Base-by-base conservation (phyloP, 768 basidiomycete genomes). In the Lactifluus subvellereus region DNA sequence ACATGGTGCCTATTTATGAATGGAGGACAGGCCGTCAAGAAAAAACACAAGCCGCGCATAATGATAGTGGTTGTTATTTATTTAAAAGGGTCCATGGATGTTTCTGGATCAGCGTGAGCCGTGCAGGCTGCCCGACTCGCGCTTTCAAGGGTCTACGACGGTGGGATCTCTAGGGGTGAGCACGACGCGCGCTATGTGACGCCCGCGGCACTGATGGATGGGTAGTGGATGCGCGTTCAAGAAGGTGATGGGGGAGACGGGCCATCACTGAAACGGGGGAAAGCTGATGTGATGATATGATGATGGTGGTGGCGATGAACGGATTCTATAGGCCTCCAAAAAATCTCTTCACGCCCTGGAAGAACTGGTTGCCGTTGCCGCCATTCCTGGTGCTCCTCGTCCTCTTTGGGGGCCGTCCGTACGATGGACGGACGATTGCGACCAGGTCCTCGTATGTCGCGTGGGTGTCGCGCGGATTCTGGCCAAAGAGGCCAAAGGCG, bases 401-500 rank as follows among this genome's bases (percentile, higher is more conserved):
- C 50, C 16, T 37, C 27, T 45, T 43, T 3, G n/a, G 35, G 8
- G 33, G 9, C 16, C 32, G 51, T 16, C 42, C 54, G 27, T 33
- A 27, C 9, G 59, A 58, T 6, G 60, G 64, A 22, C 56, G 64
- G 20, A 64, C 18, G 38, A 59, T 5, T 2, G 51, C 2, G 10
- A 43, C 62, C 2, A 66, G 35, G 2, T 66, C 65, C 13, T 57
- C 40, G 20, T 66, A 66, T 8, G 22, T 51, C 4, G 50, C 40
- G 53, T 66, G 65, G 6, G 57, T 40, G 13, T 58, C 62, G 9
- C 61, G 62, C 32, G 65, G 65, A 30, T 66, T n/a, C 50, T 66
- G 66, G 50, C 54, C 58, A 11, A 65, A 66, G 54, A 66, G 62
- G 37, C 53, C 42, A 27, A 66, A 66, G 3, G 63, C 64, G 59